A percentile compares a stretch with the other conserved stretches of the same genome.
Conservation (phyloP, 306 rosid species). For the Erythrophleum fordii region DNA sequence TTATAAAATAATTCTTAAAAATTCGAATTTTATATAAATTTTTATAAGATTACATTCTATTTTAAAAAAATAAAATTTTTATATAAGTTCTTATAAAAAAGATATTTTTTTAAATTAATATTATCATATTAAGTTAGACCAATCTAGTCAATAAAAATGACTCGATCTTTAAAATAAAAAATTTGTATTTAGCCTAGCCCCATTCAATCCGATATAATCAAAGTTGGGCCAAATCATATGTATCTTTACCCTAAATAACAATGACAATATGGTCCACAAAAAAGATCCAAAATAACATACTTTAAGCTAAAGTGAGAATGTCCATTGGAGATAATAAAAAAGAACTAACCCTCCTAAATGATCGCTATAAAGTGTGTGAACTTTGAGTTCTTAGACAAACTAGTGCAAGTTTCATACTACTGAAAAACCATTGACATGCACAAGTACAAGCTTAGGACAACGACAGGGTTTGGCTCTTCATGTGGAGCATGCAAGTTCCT, state of each 20-base stretch:
- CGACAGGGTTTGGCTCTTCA: slow-evolving; percentile 76
- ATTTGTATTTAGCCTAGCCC: too few species aligned
- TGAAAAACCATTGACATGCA: slow-evolving; percentile 39
- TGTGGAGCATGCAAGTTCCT: slow-evolving; percentile 95
- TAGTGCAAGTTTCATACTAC: slow-evolving; percentile 23
- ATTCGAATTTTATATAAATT: too few species aligned
- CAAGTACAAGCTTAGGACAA: slow-evolving; percentile 43
- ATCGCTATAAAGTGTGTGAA: slow-evolving; percentile 67
- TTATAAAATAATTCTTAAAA: too few species aligned
- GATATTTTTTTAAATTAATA: too few species aligned
- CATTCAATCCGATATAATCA: too few species aligned
- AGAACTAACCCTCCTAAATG: slow-evolving; percentile 43
- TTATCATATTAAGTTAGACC: too few species aligned
- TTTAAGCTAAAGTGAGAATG: slow-evolving; percentile 24
- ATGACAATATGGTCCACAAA: slow-evolving; percentile 74
- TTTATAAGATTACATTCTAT: too few species aligned
- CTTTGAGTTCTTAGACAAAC: slow-evolving; percentile 45
- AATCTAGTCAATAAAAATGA: too few species aligned
- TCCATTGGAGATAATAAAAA: slow-evolving; percentile 47
- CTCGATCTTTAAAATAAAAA: too few species aligned
- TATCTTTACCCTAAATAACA: slow-evolving; percentile 64
- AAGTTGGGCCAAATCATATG: too few species aligned
- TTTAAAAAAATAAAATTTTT: too few species aligned
- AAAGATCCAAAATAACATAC: slow-evolving; percentile 67
- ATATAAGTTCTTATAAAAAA: too few species aligned